Conservation (phyloP, 208 protist species). For the Wallacemonas rigidus region DNA sequence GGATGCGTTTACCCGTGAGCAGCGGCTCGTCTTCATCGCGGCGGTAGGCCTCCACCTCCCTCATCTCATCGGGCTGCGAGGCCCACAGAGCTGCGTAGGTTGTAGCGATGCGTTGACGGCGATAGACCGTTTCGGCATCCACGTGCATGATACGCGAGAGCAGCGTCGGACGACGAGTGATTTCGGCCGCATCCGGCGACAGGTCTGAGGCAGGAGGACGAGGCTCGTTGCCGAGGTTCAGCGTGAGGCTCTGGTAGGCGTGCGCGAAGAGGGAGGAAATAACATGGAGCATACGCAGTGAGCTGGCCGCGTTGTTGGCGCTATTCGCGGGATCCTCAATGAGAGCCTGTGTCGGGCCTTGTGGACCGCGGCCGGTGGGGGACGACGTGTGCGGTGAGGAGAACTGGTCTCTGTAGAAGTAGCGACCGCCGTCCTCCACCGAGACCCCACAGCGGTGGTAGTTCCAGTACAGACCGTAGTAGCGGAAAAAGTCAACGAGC, state of each 20-base stretch:
- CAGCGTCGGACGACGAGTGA: constrained; percentile 71
- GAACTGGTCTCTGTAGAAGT: constrained; percentile 44
- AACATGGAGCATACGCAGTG: constrained; percentile 68
- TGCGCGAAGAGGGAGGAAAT: constrained; percentile 72
- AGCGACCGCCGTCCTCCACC: constrained; percentile 50
- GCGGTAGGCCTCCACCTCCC: constrained; percentile 33
- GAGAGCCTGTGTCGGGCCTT: constrained; percentile 47
- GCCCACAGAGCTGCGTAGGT: constrained; percentile 40
- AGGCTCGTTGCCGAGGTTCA: constrained; percentile 23
- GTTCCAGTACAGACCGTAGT: constrained; percentile 88
- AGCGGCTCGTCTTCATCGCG: constrained; percentile 46
- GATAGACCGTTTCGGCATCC: constrained; percentile 53
- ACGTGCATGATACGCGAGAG: constrained; percentile 85
- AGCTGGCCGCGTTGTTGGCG: constrained; percentile 86
- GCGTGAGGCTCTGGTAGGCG: constrained; percentile 73
- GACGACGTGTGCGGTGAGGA: constrained; percentile 28
- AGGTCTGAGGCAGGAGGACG: constrained; percentile 9
- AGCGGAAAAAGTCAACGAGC: constrained; percentile 94
- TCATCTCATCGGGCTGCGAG: constrained; percentile 40
- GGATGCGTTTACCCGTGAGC: constrained; percentile 23
- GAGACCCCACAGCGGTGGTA: constrained; percentile 82
- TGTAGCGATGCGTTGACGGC: constrained; percentile 50
- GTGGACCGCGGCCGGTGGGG: constrained; percentile 13
- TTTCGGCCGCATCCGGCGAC: constrained; percentile 50
- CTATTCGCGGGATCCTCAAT: constrained; percentile 72